phyloP scores from a whole-genome alignment of 2,329 filamentous ascomycete genomes.

The Pseudocercospora macadamiae region DNA sequence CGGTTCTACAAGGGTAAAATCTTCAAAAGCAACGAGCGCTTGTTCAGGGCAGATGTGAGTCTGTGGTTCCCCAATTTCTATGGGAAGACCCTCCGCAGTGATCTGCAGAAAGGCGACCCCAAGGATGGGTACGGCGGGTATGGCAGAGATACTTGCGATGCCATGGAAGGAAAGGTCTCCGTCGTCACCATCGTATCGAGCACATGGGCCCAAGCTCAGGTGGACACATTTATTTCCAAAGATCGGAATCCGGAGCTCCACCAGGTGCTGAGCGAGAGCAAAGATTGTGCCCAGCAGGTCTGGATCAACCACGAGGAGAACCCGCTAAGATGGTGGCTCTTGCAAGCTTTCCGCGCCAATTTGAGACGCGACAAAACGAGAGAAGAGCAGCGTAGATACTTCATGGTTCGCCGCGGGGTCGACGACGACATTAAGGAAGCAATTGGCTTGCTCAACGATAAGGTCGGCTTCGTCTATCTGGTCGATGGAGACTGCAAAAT shows the following conservation, averaged over 20 bases:
- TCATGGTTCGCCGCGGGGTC: slow-evolving; percentile 62
- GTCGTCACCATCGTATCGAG: slow-evolving; percentile 82
- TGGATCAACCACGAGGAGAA: slow-evolving; percentile 90
- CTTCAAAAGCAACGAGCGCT: slow-evolving; percentile 80
- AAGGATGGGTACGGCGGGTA: slow-evolving; percentile 43
- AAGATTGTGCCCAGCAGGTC: slow-evolving; percentile 70
- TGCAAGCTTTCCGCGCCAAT: slow-evolving; percentile 54
- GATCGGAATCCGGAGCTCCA: slow-evolving; percentile 71
- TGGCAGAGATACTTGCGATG: slow-evolving; percentile 70
- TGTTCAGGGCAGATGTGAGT: slow-evolving; percentile 80
- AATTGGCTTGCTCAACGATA: slow-evolving; percentile 77
- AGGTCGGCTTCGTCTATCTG: slow-evolving; percentile 92
- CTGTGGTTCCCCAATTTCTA: slow-evolving; percentile 93
- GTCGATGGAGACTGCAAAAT: slow-evolving; percentile 87
- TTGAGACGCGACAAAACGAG: slow-evolving; percentile 52
- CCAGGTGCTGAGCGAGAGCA: slow-evolving; percentile 58
- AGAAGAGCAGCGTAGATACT: slow-evolving; percentile 61
- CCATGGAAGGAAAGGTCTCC: slow-evolving; percentile 69
- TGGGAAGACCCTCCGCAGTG: slow-evolving; percentile 72
- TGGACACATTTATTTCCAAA: slow-evolving; percentile 68
- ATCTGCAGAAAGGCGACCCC: slow-evolving; percentile 62
- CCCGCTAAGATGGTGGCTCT: slow-evolving; percentile 61
- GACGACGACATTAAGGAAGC: slow-evolving; percentile 60
- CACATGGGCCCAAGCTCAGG: slow-evolving; percentile 83
- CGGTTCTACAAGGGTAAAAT: slow-evolving; percentile 83